phyloP scores from a whole-genome alignment of 306 rosid genomes.

The Gastrolobium bilobum region DNA sequence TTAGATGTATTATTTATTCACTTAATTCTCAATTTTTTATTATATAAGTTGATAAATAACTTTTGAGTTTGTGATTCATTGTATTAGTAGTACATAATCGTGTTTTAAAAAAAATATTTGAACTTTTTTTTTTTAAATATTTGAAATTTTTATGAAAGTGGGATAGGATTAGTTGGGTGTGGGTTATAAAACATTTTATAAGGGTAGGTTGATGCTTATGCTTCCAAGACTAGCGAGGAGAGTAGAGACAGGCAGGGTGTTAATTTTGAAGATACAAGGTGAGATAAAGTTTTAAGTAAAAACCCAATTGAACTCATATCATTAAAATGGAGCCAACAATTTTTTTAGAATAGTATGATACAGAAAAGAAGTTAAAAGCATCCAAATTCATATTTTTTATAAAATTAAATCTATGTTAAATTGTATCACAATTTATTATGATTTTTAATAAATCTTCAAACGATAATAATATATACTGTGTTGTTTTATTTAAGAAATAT shows the following conservation, averaged over 20 bases:
- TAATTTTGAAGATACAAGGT: neutral
- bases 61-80: neutral
- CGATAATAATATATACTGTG: neutral
- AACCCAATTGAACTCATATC: no score
- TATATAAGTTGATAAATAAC: neutral
- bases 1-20: no score
- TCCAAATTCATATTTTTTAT: neutral
- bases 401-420: neutral
- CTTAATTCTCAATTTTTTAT: no score
- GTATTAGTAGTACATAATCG: neutral
- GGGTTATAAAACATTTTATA: conserved; percentile 2
- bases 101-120: neutral
- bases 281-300: no score
- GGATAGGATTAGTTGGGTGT: conserved; percentile 26
- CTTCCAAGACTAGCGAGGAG: conserved; percentile 2
- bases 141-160: neutral
- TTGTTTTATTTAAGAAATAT: neutral
- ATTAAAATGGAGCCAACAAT: no score
- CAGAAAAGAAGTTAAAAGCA: neutral
- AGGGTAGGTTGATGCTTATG: conserved; percentile 12
- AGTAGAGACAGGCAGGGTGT: neutral
- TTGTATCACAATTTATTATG: no score
- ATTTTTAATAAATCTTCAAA: neutral
- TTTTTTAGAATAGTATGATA: no score
- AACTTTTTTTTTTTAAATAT: no score